These are phyloP conservation scores for Saxophila tyrrhenica DNA, from an alignment of 495 filamentous ascomycete genomes.

Conservation along the genomic window DNA sequence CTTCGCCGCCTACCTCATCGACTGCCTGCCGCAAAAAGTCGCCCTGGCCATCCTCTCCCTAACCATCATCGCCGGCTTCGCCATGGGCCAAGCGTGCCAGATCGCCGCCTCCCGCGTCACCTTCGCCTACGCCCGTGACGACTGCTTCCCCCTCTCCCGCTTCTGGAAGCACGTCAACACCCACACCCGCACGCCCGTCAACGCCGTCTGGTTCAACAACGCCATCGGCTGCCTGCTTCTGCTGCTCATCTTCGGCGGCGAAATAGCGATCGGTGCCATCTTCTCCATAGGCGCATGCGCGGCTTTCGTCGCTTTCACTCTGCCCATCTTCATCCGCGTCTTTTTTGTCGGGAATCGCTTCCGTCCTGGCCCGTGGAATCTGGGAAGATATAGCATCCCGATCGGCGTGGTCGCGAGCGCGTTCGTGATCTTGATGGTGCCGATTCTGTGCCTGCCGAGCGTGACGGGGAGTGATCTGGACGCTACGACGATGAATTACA, in stretches of 20 bases:
- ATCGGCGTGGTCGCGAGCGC: slow-evolving; percentile 50
- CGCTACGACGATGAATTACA: slow-evolving; percentile 40
- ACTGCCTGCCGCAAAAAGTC: slow-evolving; percentile 53
- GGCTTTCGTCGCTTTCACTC: slow-evolving; percentile 62
- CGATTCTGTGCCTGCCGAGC: slow-evolving; percentile 61
- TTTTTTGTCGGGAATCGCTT: slow-evolving; percentile 65
- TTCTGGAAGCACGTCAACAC: slow-evolving; percentile 58
- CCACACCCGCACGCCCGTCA: slow-evolving; percentile 59
- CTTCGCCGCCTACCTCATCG: slow-evolving; percentile 63
- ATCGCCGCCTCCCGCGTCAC: slow-evolving; percentile 68
- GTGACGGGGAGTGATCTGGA: slow-evolving; percentile 46
- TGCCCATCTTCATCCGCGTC: slow-evolving; percentile 62
- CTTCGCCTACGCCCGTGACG: slow-evolving; percentile 71
- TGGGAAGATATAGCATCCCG: slow-evolving; percentile 50
- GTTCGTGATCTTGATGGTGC: slow-evolving; percentile 63
- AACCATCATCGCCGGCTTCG: slow-evolving; percentile 67
- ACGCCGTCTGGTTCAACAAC: slow-evolving; percentile 65
- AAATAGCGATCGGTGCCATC: slow-evolving; percentile 55
- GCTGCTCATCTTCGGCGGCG: slow-evolving; percentile 58
- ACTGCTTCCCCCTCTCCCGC: slow-evolving; percentile 52
- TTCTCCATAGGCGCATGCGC: slow-evolving; percentile 70
- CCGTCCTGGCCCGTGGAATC: slow-evolving; percentile 61
- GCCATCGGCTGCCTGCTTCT: slow-evolving; percentile 52
- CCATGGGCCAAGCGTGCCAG: slow-evolving; percentile 78
- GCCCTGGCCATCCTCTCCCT: slow-evolving; percentile 56